Percentiles rank a stretch among this genome's conserved stretches.
phyloP scores from a whole-genome alignment of 345 rosid genomes.

The Carallia pectinifolia region DNA sequence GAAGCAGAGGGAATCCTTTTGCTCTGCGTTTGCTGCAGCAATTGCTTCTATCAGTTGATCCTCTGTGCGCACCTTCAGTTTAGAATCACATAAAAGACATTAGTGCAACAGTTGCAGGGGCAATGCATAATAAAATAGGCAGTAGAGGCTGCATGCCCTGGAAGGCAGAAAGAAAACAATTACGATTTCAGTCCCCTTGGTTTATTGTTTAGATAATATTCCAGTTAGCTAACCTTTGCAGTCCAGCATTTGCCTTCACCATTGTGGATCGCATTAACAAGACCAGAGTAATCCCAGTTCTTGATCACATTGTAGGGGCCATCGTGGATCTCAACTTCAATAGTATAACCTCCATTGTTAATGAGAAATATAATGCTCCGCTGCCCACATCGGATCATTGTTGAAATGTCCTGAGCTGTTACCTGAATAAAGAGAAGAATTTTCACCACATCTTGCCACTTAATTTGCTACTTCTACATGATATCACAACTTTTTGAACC shows the following conservation, averaged over 20 bases:
- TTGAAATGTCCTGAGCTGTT: slow-evolving; percentile 69
- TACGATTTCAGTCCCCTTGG: not conserved
- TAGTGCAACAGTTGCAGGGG: not conserved
- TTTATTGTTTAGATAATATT: too few relatives aligned
- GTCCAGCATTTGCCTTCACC: slow-evolving; percentile 85
- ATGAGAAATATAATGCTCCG: slow-evolving; percentile 60
- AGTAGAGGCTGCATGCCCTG: not conserved
- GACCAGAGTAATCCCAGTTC: slow-evolving; percentile 68
- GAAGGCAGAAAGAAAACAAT: not conserved
- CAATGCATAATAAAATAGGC: not conserved
- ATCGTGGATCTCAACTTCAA: slow-evolving; percentile 77
- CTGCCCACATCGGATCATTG: slow-evolving; percentile 65
- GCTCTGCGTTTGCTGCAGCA: slow-evolving; percentile 37
- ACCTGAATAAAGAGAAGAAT: slow-evolving; percentile 37
- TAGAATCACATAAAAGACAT: not conserved
- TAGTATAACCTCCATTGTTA: slow-evolving; percentile 74
- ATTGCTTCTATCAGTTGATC: slow-evolving; percentile 46
- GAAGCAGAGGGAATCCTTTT: slow-evolving; percentile 57
- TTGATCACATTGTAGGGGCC: slow-evolving; percentile 79
- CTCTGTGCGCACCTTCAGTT: slow-evolving; percentile 51
- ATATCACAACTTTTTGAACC: too few relatives aligned
- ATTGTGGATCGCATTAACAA: slow-evolving; percentile 67
- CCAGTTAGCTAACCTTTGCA: slow-evolving; percentile 41
- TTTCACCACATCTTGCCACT: not conserved
- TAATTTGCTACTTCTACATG: too few relatives aligned